These are phyloP conservation scores for Diutina rugosa DNA, from an alignment of 1,139 yeast genomes.

Conservation along the genomic window DNA sequence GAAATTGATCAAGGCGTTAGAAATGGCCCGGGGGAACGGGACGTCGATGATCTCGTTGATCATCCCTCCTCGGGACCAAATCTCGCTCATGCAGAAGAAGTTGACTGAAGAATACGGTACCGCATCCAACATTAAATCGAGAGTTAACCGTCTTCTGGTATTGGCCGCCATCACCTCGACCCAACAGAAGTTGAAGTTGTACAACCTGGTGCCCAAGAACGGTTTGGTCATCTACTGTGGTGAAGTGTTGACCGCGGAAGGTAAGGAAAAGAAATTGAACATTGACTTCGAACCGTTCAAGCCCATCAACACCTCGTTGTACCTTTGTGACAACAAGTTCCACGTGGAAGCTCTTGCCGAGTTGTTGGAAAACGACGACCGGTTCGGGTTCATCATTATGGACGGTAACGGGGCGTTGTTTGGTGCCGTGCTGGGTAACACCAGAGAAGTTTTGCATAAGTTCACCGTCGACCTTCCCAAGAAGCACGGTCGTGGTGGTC, in stretches of 20 bases:
- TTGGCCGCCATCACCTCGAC: slow-evolving; percentile 95
- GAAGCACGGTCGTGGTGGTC: slow-evolving; percentile 99
- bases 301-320: slow-evolving; percentile 92
- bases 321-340: slow-evolving; percentile 93
- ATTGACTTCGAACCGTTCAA: slow-evolving; percentile 96
- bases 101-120: slow-evolving; percentile 98
- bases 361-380: slow-evolving; percentile 85
- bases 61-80: slow-evolving; percentile 91
- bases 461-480: slow-evolving; percentile 96
- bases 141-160: slow-evolving; percentile 92
- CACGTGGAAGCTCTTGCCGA: slow-evolving; percentile 95
- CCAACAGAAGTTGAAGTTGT: slow-evolving; percentile 87
- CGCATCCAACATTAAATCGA: slow-evolving; percentile 92
- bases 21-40: slow-evolving; percentile 93
- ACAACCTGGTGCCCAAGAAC: slow-evolving; percentile 80
- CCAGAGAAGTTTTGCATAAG: slow-evolving; percentile 90
- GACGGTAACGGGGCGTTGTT: slow-evolving; percentile 98
- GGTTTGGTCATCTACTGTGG: slow-evolving; percentile 97
- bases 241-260: slow-evolving; percentile 93
- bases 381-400: slow-evolving; percentile 95
- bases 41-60: slow-evolving; percentile 96
- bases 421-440: slow-evolving; percentile 94
- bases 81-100: slow-evolving; percentile 79
- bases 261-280: slow-evolving; percentile 90
- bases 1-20: slow-evolving; percentile 77